Percentiles rank a stretch among this genome's conserved stretches.
These are phyloP conservation scores for Yarrowia hollandica DNA, from an alignment of 805 yeast genomes.

Conservation along the genomic window DNA sequence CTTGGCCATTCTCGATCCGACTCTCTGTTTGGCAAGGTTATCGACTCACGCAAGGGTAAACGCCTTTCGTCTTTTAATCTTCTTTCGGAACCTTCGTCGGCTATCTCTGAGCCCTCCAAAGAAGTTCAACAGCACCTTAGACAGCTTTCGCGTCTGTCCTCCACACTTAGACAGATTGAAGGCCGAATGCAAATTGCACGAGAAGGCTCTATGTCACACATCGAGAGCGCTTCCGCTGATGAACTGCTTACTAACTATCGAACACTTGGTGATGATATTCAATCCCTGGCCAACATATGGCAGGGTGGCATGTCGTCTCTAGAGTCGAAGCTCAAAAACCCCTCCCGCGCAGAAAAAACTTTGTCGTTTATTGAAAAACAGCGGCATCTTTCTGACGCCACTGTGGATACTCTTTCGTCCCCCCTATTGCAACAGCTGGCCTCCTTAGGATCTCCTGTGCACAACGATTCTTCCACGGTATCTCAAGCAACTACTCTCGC, in stretches of 20 bases:
- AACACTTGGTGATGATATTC: conserved; percentile 16
- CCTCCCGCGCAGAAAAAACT: conserved; percentile 25
- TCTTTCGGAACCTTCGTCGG: neutral
- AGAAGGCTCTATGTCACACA: conserved; percentile 30
- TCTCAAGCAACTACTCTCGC: conserved; percentile 25
- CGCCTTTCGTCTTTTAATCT: conserved; percentile 24
- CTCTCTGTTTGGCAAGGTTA: conserved; percentile 24
- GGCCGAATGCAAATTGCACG: conserved; percentile 35
- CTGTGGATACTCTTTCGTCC: conserved; percentile 20
- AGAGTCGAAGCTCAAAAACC: conserved; percentile 12
- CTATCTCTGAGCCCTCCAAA: neutral
- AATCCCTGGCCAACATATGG: conserved; percentile 20
- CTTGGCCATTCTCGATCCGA: neutral
- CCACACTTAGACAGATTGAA: conserved; percentile 34
- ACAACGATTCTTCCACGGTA: conserved; percentile 27
- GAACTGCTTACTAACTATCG: conserved; percentile 24
- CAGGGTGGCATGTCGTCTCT: conserved; percentile 24
- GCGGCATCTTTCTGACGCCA: conserved; percentile 28
- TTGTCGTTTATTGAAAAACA: conserved; percentile 22
- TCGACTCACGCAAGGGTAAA: conserved; percentile 12
- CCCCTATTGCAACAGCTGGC: conserved; percentile 18
- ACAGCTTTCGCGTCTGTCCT: conserved; percentile 29
- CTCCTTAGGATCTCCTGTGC: neutral
- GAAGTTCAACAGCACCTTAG: conserved; percentile 7
- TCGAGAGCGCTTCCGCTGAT: neutral